Percentiles rank a stretch among this genome's conserved stretches.
Conservation (phyloP, 176 grass and related monocot species). For the Olyra latifolia region DNA sequence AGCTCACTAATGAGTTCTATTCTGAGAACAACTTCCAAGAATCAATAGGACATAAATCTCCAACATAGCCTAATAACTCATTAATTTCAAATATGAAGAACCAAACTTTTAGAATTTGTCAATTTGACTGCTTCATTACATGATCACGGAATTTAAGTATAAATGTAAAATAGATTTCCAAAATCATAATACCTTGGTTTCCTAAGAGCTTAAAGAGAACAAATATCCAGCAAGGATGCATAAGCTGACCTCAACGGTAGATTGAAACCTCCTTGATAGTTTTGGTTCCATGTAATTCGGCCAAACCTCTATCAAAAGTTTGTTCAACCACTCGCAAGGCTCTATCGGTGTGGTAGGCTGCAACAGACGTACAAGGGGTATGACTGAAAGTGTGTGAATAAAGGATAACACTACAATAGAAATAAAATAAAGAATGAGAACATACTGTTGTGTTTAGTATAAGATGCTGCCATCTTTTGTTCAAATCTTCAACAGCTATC, state of each 20-base stretch:
- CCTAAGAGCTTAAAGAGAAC: not conserved
- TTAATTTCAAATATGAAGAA: not conserved
- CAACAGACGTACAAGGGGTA: constrained; percentile 23
- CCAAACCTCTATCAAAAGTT: constrained; percentile 87
- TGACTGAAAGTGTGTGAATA: constrained; percentile 23
- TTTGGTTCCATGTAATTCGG: constrained; percentile 98
- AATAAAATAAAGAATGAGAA: constrained; percentile 20
- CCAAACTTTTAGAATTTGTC: not conserved
- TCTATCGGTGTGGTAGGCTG: constrained; percentile 84
- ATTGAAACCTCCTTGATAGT: constrained; percentile 62
- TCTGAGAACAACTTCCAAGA: not conserved
- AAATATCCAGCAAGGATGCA: constrained; percentile 15
- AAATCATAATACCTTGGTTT: not conserved
- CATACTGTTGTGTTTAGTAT: constrained; percentile 84
- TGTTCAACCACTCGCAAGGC: constrained; percentile 89
- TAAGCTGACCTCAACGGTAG: constrained; percentile 84
- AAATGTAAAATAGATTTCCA: constrained; percentile 14
- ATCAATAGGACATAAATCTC: constrained; percentile 8
- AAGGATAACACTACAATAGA: not conserved
- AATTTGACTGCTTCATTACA: not conserved
- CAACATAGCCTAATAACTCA: not conserved
- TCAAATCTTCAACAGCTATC: constrained; percentile 72
- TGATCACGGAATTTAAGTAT: not conserved
- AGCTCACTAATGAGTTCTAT: not conserved
- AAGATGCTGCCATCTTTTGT: constrained; percentile 93